Base-by-base conservation (phyloP, 106 monocot species). In the Acorus calamus region DNA sequence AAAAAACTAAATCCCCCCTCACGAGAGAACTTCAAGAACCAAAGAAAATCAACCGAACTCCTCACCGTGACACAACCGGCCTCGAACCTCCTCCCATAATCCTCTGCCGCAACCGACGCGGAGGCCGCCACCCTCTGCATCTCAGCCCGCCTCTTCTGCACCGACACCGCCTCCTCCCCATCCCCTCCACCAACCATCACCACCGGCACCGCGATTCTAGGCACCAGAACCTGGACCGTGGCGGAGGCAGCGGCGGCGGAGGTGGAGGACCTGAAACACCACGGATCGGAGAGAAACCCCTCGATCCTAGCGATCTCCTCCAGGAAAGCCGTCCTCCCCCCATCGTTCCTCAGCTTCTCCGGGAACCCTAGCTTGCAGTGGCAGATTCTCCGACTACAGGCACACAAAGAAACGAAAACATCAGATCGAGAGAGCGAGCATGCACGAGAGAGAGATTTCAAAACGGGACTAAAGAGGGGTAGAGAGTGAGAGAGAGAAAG, bases 371-470 rank as follows among this genome's bases (percentile, higher is more conserved):
- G 78, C 66, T 81, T 82, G 76, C 96, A 96, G 64, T 82, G 57
- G 87, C 96, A 96, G 55, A 96, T 83, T 65, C 87, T 59, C 71
- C 82, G 81, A 76, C 96, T 96, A 81, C 74, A 28, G 28, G 28
- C 28, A 28, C 28, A 28, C 28, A 28, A 28, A 28, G 28, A 28
- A 28, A 28, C 28, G 28, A 28, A 28, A 28, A 28, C 28, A 28
- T 28, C 28, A 28, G 28, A 28, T 28, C 28, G 47, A 28, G 49
- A 69, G 57, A 66, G 7, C 41, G 52, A 62, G 10, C 53, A 12
- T 11, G 9, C 5, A 44, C 58, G 13, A 70, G 77, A 68, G 63
- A 50, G 54, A 49, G 61, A 67, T 28, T 28, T 28, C 28, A 28
- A 28, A 28, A 28, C 28, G 28, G 28, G 28, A 28, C 28, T 28